Evolutionary conservation across 2,329 filamentous ascomycete species (phyloP).

Genomic region (Neophaeococcomyces mojaviensis): DNA sequence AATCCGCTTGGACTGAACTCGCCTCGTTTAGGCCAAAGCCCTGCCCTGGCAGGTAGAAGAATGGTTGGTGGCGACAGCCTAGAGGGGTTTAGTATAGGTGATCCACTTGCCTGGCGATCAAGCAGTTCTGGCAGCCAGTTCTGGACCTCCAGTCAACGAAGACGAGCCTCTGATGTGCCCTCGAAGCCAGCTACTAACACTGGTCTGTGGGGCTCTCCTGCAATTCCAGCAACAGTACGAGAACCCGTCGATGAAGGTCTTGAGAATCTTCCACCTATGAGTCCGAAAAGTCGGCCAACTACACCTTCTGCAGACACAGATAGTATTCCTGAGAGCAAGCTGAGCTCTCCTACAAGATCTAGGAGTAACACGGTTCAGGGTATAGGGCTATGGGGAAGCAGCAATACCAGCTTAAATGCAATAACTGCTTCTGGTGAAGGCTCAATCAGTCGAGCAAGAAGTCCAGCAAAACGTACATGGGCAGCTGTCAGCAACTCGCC

Average conservation of each 20-base stretch:
- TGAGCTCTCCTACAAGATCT: background rate
- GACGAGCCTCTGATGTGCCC: slow-evolving; percentile 10
- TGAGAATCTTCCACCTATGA: slow-evolving; percentile 3
- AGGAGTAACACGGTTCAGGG: slow-evolving; percentile 1
- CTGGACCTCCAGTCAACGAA: slow-evolving; percentile 15
- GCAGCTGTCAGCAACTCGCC: slow-evolving; percentile 5
- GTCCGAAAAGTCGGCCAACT: slow-evolving; percentile 2
- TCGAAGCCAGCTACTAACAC: slow-evolving; percentile 9
- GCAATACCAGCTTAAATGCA: background rate
- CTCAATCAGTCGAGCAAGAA: slow-evolving; percentile 4
- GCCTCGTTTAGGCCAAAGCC: slow-evolving; percentile 18
- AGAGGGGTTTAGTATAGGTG: slow-evolving; percentile 21
- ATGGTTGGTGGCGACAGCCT: slow-evolving; percentile 17
- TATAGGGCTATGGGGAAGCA: slow-evolving; percentile 5
- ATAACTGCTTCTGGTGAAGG: slow-evolving; percentile 4
- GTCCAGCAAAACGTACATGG: slow-evolving; percentile 7
- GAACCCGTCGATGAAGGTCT: slow-evolving; percentile 1
- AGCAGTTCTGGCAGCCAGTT: slow-evolving; percentile 5
- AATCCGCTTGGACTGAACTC: slow-evolving; percentile 26
- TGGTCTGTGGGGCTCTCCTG: slow-evolving; percentile 17
- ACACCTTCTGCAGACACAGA: background rate
- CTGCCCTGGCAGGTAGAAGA: slow-evolving; percentile 20
- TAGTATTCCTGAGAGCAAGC: slow-evolving; percentile 1
- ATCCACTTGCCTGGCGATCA: slow-evolving; percentile 11
- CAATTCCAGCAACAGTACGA: background rate